Conservation (phyloP, 2,329 filamentous ascomycete species). For the Endoconidiophora polonica region DNA sequence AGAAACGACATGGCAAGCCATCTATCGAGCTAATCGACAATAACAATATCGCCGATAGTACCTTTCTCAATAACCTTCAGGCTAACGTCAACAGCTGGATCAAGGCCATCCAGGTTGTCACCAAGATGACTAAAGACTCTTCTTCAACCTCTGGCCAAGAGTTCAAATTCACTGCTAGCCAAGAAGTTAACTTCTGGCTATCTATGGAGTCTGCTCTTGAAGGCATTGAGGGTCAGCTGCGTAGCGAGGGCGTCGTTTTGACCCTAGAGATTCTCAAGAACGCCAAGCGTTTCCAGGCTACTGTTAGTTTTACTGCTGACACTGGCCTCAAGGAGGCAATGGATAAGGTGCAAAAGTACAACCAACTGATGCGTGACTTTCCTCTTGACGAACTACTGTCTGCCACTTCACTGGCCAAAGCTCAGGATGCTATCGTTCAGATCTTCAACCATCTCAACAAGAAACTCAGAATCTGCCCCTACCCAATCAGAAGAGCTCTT, state of each 20-base stretch:
- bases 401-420: constrained; percentile 73
- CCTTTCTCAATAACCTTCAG: constrained; percentile 85
- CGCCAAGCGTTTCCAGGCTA: constrained; percentile 94
- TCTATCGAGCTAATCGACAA: constrained; percentile 63
- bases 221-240: constrained; percentile 75
- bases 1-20: constrained; percentile 47
- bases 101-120: constrained; percentile 92
- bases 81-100: constrained; percentile 95
- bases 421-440: constrained; percentile 71
- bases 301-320: constrained; percentile 89
- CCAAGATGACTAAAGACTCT: constrained; percentile 80
- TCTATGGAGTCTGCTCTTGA: constrained; percentile 92
- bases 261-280: constrained; percentile 92
- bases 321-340: constrained; percentile 92
- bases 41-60: constrained; percentile 67
- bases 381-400: constrained; percentile 88
- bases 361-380: constrained; percentile 96
- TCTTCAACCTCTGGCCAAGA: constrained; percentile 38
- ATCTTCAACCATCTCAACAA: constrained; percentile 96
- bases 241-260: constrained; percentile 73
- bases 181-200: constrained; percentile 98
- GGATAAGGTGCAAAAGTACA: constrained; percentile 95
- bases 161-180: constrained; percentile 55
- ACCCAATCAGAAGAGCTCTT: constrained; percentile 79
- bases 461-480: constrained; percentile 90